Conservation (phyloP, 2,329 filamentous ascomycete species). For the Penicillium oxalicum region DNA sequence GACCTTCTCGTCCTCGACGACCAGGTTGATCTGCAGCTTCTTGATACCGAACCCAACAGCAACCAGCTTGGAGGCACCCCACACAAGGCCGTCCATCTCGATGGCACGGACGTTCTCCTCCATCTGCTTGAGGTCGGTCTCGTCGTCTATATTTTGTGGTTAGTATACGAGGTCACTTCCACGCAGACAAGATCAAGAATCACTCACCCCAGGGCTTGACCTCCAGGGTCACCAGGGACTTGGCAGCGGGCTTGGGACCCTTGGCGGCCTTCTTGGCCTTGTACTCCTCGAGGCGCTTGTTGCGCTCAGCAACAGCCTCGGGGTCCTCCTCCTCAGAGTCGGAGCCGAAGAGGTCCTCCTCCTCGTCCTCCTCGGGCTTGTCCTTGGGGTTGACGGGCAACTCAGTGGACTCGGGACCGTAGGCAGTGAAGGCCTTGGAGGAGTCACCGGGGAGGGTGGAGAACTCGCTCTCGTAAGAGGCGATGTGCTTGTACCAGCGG, state of each 20-base stretch:
- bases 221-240: slow-evolving; percentile 92
- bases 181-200: background rate
- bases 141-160: slow-evolving; percentile 58
- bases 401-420: slow-evolving; percentile 77
- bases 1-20: slow-evolving; percentile 96
- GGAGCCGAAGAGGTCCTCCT: slow-evolving; percentile 87
- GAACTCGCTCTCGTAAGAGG: slow-evolving; percentile 89
- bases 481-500: slow-evolving; percentile 99
- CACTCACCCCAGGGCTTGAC: slow-evolving; percentile 97
- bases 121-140: slow-evolving; percentile 82
- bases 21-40: slow-evolving; percentile 98
- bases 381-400: slow-evolving; percentile 80
- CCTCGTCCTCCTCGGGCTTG: slow-evolving; percentile 72
- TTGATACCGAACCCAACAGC: slow-evolving; percentile 95
- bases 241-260: slow-evolving; percentile 75
- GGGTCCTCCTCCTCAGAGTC: slow-evolving; percentile 92
- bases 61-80: slow-evolving; percentile 87
- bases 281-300: slow-evolving; percentile 89
- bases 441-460: slow-evolving; percentile 83
- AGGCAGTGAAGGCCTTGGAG: slow-evolving; percentile 79
- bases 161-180: slow-evolving; percentile 12
- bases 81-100: slow-evolving; percentile 88
- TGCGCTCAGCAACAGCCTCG: slow-evolving; percentile 75
- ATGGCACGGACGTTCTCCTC: slow-evolving; percentile 76
- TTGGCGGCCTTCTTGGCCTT: slow-evolving; percentile 94